phyloP scores from a whole-genome alignment of 2,329 filamentous ascomycete genomes.

The Didymella sp. region DNA sequence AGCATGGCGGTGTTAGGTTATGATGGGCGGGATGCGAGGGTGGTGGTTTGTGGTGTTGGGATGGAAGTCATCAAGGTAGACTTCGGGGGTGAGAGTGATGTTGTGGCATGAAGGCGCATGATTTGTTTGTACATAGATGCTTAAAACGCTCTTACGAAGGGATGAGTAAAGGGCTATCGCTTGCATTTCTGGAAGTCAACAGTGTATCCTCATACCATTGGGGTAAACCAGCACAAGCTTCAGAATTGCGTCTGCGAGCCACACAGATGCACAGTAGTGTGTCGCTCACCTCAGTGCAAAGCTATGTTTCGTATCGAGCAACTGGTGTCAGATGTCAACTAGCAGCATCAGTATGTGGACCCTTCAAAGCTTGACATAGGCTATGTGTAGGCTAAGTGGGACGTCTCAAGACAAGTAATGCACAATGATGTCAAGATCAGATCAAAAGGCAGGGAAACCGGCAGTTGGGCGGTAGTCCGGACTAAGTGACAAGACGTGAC shows the following conservation, averaged over 20 bases:
- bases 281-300: too few species aligned
- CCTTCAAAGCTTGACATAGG: conserved; percentile 3
- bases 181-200: too few species aligned
- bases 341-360: not conserved
- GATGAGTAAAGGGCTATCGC: too few species aligned
- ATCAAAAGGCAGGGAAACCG: conserved; percentile 6
- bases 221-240: too few species aligned
- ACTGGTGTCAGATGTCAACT: not conserved
- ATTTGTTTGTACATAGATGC: too few species aligned
- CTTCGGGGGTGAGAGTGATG: not conserved
- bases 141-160: too few species aligned
- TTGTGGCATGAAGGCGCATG: too few species aligned
- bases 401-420: not conserved
- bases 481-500: not conserved
- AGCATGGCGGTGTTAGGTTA: conserved; percentile 54
- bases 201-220: too few species aligned
- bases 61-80: conserved; percentile 35
- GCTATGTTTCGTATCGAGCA: too few species aligned
- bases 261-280: too few species aligned
- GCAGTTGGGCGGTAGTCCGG: conserved; percentile 2
- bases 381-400: conserved; percentile 16
- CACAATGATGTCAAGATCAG: conserved; percentile 18
- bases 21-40: conserved; percentile 16
- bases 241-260: too few species aligned
- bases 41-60: conserved; percentile 45